These are phyloP conservation scores for Boletus sp. DNA, from an alignment of 1,284 basidiomycete genomes.

Conservation along the genomic window DNA sequence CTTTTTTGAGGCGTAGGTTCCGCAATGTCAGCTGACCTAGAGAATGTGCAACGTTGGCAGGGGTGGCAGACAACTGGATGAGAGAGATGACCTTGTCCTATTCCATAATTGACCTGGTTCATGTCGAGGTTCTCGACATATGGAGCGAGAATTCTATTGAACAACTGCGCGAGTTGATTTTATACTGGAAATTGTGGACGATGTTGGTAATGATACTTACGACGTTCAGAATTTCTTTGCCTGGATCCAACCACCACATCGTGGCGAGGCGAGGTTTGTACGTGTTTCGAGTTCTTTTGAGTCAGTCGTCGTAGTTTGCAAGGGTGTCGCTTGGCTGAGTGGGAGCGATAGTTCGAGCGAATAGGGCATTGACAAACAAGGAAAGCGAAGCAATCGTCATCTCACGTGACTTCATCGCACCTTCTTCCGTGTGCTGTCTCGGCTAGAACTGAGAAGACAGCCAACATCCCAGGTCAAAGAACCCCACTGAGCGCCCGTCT, in stretches of 20 bases:
- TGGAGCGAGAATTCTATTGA: conserved; percentile 90
- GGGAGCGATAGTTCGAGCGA: conserved; percentile 7
- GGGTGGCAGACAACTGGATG: not conserved
- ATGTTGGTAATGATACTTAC: conserved; percentile 37
- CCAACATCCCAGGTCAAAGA: too few relatives aligned
- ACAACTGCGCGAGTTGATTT: conserved; percentile 47
- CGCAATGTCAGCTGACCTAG: conserved; percentile 81
- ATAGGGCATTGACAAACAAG: conserved; percentile 34
- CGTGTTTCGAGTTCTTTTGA: not conserved
- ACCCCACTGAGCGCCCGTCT: too few relatives aligned
- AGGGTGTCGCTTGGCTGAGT: not conserved
- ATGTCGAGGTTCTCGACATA: conserved; percentile 98
- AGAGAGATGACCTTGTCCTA: conserved; percentile 70
- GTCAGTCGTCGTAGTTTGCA: not conserved
- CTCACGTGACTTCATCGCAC: conserved; percentile 25
- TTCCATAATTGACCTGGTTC: conserved; percentile 92
- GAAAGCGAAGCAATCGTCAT: conserved; percentile 26
- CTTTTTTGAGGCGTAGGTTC: conserved; percentile 87
- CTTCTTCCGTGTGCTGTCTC: too few relatives aligned
- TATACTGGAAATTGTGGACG: not conserved
- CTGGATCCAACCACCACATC: conserved; percentile 80
- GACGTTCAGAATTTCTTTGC: conserved; percentile 73
- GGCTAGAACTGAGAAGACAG: too few relatives aligned
- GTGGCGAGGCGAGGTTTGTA: conserved; percentile 21
- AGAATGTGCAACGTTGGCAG: conserved; percentile 7